Evolutionary conservation across 768 basidiomycete species (phyloP), one percentile per base, ranked within the genome.

Genomic region (Pilatotrama ljubarskyi): DNA sequence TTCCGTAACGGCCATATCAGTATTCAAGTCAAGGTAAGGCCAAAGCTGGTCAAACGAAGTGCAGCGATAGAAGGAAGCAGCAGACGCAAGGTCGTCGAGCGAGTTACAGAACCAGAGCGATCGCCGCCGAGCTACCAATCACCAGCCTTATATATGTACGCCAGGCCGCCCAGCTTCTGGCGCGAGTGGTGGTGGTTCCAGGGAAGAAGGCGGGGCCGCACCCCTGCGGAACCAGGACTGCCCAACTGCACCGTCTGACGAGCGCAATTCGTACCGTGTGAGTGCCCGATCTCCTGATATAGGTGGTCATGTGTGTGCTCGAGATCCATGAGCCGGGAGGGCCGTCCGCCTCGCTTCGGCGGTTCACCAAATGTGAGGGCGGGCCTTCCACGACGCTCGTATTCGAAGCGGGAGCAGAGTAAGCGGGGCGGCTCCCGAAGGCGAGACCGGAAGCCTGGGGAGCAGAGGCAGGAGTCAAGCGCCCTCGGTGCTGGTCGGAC

Each of bases 301-400:
- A 41, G 59, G 41, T 24, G 32, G 51, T 60, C 59, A 60, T 60
- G 59, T 60, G 59, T 60, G 46, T 52, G 17, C 37, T 26, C 38
- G 38, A 49, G 47, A 47, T 29, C 38, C 46, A 40, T 57, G 38
- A 41, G 26, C 55, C 55, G 47, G n/a, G 46, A 35, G 26, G n/a
- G 25, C 38, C 46, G 46, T 43, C 42, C n/a, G 36, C 15, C 43
- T 24, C 37, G 36, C 42, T 32, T 32, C 42, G 35, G 42, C 20
- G 2, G 32, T 29, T 37, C 11, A 14, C 35, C 51, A 42, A 15
- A 52, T 38, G 24, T 11, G 42, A 46, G 42, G 32, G 44, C 36
- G 36, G 20, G 29, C 36, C 20, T 44, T 46, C 58, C 58, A 59
- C 58, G 58, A 52, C 50, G 41, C 11, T 25, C 36, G 36, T 44